Base-by-base conservation (phyloP, 768 basidiomycete species). In the Leccinum subgranulosum region DNA sequence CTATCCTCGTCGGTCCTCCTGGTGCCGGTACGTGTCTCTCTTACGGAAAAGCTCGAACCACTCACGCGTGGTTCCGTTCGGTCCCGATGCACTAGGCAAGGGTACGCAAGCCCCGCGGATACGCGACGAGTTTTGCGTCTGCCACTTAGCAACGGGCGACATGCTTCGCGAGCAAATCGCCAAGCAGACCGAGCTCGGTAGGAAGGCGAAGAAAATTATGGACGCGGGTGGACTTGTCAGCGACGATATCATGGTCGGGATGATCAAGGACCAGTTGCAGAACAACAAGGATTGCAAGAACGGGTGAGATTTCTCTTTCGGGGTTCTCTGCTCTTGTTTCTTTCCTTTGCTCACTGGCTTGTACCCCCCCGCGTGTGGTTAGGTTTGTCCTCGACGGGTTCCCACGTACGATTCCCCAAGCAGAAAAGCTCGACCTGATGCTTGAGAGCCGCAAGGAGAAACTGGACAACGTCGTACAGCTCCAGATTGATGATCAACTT, bases 301-400 rank as follows among this genome's bases (percentile, higher is more conserved):
- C 63, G 97, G 97, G 96, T 98, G 74, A 74, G 94, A 1, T 59
- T 53, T 47, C n/a, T 9, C 41, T 25, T 19, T 23, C n/a, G 17
- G 36, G 17, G 8, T 36, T 45, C 14, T 7, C 6, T 43, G 41
- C 11, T 43, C 5, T 11, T 4, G 9, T 45, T 45, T 23, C 8
- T 45, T 6, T 0, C 19, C 27, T 11, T 25, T 25, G 17, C 23
- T n/a, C 49, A 53, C 43, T 54, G n/a, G n/a, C 39, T 19, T 19
- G 2, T 33, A 9, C 8, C 51, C 46, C 55, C 34, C 11, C 3
- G 31, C 12, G 8, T 3, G 15, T 21, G 25, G 10, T 15, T 64
- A 98, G 96, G 36, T 99, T 99, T 75, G 97, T 99, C 56, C 81
- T 99, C 51, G 97, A 99, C 68, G 97, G 97, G n/a, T 99, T 99